These are phyloP conservation scores for Backusella morwellensis DNA, from an alignment of 192 early-diverging fungal species.

Conservation along the genomic window DNA sequence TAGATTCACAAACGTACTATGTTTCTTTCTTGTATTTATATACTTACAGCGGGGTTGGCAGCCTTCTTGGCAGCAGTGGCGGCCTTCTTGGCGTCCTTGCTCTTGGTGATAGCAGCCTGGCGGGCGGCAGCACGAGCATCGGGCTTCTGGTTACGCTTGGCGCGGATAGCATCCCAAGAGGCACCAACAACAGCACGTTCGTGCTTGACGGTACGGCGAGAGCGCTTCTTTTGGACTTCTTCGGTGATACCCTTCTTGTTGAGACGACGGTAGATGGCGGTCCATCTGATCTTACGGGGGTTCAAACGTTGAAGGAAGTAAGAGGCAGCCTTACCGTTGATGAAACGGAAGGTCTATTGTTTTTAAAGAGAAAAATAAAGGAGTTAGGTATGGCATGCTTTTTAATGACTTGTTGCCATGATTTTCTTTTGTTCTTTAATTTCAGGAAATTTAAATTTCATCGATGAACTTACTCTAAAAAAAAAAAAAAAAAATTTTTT, in stretches of 20 bases:
- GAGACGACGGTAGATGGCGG: constrained; percentile 93
- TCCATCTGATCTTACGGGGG: constrained; percentile 98
- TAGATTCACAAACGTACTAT: background rate
- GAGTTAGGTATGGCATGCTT: background rate
- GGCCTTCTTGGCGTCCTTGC: constrained; percentile 93
- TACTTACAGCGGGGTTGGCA: constrained; percentile 36
- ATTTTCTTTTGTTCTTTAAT: background rate
- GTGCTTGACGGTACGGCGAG: constrained; percentile 90
- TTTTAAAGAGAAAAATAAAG: background rate
- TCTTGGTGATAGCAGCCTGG: constrained; percentile 75
- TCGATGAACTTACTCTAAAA: background rate
- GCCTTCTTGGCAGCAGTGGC: constrained; percentile 86
- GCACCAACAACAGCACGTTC: constrained; percentile 95
- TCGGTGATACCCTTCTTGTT: constrained; percentile 99
- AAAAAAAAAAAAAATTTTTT: background rate
- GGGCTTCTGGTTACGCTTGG: constrained; percentile 96
- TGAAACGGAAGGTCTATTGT: constrained; percentile 85
- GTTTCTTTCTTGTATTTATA: background rate
- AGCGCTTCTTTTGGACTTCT: constrained; percentile 96
- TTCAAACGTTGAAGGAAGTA: constrained; percentile 97
- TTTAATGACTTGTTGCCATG: no score
- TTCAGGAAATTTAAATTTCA: background rate
- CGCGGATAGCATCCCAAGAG: constrained; percentile 93
- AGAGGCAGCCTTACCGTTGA: constrained; percentile 96
- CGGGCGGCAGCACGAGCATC: constrained; percentile 92